These are phyloP conservation scores for Euphrasia confusa DNA, from an alignment of 257 asterid species.

Conservation along the genomic window DNA sequence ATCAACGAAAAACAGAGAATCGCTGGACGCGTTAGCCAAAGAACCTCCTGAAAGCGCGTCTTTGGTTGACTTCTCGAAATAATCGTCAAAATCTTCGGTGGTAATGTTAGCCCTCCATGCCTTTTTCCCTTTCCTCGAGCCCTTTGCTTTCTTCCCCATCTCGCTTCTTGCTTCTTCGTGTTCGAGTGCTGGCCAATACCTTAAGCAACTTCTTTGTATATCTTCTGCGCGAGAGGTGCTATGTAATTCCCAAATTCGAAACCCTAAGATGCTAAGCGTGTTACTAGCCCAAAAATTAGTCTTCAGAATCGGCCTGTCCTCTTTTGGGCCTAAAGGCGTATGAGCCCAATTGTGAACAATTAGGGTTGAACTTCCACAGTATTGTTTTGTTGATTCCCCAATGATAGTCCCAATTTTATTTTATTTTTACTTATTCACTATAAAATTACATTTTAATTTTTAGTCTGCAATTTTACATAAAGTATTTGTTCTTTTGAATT, in stretches of 20 bases:
- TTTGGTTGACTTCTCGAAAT: conserved; percentile 74
- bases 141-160: conserved; percentile 83
- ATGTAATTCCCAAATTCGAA: neutral
- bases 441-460: no score
- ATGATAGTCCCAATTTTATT: no score
- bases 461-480: no score
- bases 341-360: neutral
- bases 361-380: no score
- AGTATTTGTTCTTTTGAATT: no score
- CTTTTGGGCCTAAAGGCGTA: neutral
- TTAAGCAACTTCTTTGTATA: neutral
- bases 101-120: conserved; percentile 96
- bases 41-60: conserved; percentile 97
- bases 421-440: no score
- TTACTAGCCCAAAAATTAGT: neutral
- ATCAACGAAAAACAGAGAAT: conserved; percentile 70
- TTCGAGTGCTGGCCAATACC: no score
- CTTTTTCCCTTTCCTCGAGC: conserved; percentile 93
- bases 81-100: conserved; percentile 82
- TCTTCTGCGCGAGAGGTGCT: neutral
- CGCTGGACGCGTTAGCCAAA: conserved; percentile 62
- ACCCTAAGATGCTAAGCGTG: conserved; percentile 8
- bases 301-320: neutral
- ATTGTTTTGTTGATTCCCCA: no score
- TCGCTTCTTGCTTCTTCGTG: neutral